A percentile compares a stretch with the other conserved stretches of the same genome.
phyloP scores from a whole-genome alignment of 257 asterid species.

The Euphrasia confusa region DNA sequence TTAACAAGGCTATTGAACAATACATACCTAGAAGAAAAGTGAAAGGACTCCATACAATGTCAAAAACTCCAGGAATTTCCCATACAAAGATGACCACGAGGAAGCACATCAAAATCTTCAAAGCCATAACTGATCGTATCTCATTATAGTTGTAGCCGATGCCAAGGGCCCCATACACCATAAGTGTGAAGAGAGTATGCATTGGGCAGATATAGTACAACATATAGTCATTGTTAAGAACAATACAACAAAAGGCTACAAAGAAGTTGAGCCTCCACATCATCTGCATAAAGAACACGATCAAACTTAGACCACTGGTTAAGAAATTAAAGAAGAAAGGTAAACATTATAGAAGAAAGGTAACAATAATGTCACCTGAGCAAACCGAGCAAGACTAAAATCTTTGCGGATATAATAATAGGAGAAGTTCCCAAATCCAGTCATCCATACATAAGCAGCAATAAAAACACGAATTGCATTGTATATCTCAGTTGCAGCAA shows the following conservation, averaged over 20 bases:
- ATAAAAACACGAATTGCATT: constrained; percentile 92
- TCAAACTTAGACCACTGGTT: constrained; percentile 6
- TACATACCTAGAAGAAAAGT: constrained; percentile 69
- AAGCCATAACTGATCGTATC: constrained; percentile 72
- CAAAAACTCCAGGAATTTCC: constrained; percentile 97
- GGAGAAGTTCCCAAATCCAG: constrained; percentile 98
- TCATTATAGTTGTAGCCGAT: constrained; percentile 88
- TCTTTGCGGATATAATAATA: constrained; percentile 91
- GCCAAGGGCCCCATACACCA: constrained; percentile 99
- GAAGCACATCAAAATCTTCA: constrained; percentile 68
- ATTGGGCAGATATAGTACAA: constrained; percentile 95
- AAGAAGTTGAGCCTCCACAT: constrained; percentile 99
- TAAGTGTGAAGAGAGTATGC: constrained; percentile 95
- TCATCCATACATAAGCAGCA: constrained; percentile 99
- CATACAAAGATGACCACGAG: constrained; percentile 86
- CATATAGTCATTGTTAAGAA: constrained; percentile 88
- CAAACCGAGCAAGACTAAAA: constrained; percentile 86
- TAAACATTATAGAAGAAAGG: not conserved
- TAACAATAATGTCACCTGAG: constrained; percentile 57
- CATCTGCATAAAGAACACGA: constrained; percentile 68
- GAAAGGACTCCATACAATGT: constrained; percentile 77
- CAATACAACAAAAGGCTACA: constrained; percentile 83
- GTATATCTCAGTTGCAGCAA: constrained; percentile 94
- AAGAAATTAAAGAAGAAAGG: constrained; percentile 7
- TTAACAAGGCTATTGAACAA: constrained; percentile 20